These are phyloP conservation scores for Naganishia sp. DNA, from an alignment of 1,284 basidiomycete genomes.

Conservation along the genomic window DNA sequence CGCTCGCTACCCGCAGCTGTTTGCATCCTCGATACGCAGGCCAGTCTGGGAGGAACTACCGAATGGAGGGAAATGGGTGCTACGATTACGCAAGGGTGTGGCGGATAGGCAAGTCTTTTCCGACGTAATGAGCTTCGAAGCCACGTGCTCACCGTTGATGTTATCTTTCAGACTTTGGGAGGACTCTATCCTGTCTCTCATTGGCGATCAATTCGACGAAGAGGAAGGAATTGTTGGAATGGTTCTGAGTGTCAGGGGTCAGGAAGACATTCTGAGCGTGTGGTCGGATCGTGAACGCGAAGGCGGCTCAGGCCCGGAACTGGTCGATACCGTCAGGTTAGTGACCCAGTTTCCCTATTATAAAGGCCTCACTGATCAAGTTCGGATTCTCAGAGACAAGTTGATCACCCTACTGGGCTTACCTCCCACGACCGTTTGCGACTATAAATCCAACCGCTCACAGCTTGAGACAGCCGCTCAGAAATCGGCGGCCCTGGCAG, in stretches of 20 bases:
- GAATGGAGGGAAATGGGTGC: conserved; percentile 36
- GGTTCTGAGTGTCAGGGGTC: conserved; percentile 50
- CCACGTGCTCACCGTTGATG: neutral
- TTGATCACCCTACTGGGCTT: conserved; percentile 49
- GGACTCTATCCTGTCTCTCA: conserved; percentile 44
- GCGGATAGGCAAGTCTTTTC: conserved; percentile 25
- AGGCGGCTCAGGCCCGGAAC: conserved; percentile 35
- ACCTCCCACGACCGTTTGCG: conserved; percentile 48
- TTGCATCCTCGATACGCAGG: conserved; percentile 49
- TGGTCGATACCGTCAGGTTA: conserved; percentile 49
- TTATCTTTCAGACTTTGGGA: conserved; percentile 25
- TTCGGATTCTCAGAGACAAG: conserved; percentile 45
- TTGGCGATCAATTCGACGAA: conserved; percentile 55
- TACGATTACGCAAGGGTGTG: conserved; percentile 31
- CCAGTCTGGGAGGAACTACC: conserved; percentile 56
- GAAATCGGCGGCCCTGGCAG: conserved; percentile 21
- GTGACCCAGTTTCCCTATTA: conserved; percentile 28
- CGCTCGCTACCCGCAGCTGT: conserved; percentile 34
- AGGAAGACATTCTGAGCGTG: conserved; percentile 55
- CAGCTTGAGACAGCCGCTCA: conserved; percentile 46
- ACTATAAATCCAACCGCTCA: conserved; percentile 53
- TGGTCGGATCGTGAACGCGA: conserved; percentile 54
- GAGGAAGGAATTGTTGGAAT: conserved; percentile 53
- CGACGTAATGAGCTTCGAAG: neutral
- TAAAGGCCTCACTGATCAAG: conserved; percentile 3